Evolutionary conservation across 2,329 filamentous ascomycete genomes (phyloP), one percentile per base, ranked within the genome.

Genomic region (Alternaria brassicicola): DNA sequence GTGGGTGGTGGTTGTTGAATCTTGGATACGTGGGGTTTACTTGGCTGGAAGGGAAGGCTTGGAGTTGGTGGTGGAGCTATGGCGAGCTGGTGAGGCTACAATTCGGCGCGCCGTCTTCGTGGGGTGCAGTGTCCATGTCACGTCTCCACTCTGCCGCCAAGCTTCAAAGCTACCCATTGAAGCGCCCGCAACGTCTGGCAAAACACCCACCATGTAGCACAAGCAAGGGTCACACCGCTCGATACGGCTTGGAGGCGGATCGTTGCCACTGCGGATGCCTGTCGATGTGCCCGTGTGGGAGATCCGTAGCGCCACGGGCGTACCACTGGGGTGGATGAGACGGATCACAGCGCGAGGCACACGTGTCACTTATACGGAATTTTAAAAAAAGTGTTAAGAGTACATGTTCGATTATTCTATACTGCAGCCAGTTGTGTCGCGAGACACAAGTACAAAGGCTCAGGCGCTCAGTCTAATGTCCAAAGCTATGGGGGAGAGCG

Each of bases 391-490:
- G 33, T 26, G 50, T 56, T 56, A 63, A 67, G 69, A 57, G 68
- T 68, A 66, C 70, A 64, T 61, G 72, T 71, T 23, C 72, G 65
- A 76, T 76, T 77, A 77, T 69, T 74, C 71, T 76, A 75, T 73
- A 65, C 60, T 61, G 63, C 68, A 66, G 63, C 60, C 47, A 65
- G 35, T 53, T 23, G 51, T 72, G 75, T 70, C 70, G 65, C 61
- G 70, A 65, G 67, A 75, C 71, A 75, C 69, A 55, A 53, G 58
- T 59, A 64, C 62, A 63, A 59, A 68, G 67, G 72, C 72, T 69
- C 68, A 74, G 73, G 71, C 69, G 64, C 60, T 62, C 62, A 67
- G 63, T 69, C 71, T 69, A 74, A 64, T 63, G 48, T 64, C 57
- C 65, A 61, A 65, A 62, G 59, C 65, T 64, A 68, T 53, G 64